Base-by-base conservation (phyloP, 2,329 filamentous ascomycete species). In the Myotisia sp. region DNA sequence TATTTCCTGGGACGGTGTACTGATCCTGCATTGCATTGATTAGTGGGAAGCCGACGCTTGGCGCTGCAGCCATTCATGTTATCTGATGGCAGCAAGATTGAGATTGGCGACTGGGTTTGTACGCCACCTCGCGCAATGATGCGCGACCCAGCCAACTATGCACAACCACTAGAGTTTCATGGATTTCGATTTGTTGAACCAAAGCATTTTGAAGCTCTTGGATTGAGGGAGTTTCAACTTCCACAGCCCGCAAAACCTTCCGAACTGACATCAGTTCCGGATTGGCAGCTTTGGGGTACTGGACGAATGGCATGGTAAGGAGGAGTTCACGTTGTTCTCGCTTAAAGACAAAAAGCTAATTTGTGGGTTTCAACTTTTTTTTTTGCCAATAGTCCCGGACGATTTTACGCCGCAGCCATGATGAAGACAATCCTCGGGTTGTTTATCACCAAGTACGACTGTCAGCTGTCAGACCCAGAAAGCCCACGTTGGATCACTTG, bases 321-420 rank as follows among this genome's bases (percentile, higher is more conserved):
- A n/a, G n/a, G n/a, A n/a, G n/a, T n/a, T n/a, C n/a, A n/a, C n/a
- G n/a, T n/a, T n/a, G n/a, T n/a, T n/a, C n/a, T n/a, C n/a, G n/a
- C n/a, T n/a, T n/a, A n/a, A n/a, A n/a, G n/a, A n/a, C n/a, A n/a
- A n/a, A n/a, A n/a, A n/a, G n/a, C n/a, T n/a, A n/a, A n/a, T n/a
- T n/a, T n/a, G n/a, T n/a, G n/a, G n/a, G n/a, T n/a, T n/a, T n/a
- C n/a, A n/a, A n/a, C n/a, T n/a, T n/a, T n/a, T n/a, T n/a, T n/a
- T n/a, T n/a, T n/a, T n/a, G n/a, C n/a, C 20, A 30, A 30, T 30
- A 21, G 29, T 20, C 23, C 17, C 22, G 22, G 29, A 20, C 20
- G 29, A 30, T 13, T 30, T 30, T 30, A 17, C 22, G 18, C 17
- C 29, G 14, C 9, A 9, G 14, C 13, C 10, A 5, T n/a, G 14